Conservation (phyloP, 1,139 yeast genomes). For the Suhomyces ambrosiae region DNA sequence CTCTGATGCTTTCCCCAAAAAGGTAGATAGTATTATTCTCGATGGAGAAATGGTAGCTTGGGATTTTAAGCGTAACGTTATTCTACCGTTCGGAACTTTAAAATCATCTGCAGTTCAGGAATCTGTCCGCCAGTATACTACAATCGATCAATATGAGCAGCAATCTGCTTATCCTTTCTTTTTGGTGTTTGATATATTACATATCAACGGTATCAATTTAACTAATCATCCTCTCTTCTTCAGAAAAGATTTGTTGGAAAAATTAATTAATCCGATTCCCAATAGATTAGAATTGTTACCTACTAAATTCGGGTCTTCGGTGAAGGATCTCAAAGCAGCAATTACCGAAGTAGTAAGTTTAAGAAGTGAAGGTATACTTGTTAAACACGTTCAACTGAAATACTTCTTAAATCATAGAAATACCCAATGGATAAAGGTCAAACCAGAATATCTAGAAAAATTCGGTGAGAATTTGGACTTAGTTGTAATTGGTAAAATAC, state of each 20-base stretch:
- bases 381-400: conserved; percentile 63
- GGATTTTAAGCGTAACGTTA: conserved; percentile 60
- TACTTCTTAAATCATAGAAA: conserved; percentile 65
- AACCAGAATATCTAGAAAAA: conserved; percentile 86
- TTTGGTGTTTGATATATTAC: conserved; percentile 71
- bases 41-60: conserved; percentile 96
- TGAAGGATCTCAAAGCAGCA: conserved; percentile 56
- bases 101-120: conserved; percentile 68
- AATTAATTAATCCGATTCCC: conserved; percentile 50
- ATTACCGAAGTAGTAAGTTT: conserved; percentile 60
- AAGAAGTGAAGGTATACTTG: conserved; percentile 80
- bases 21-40: conserved; percentile 55
- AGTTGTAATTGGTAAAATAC: conserved; percentile 73
- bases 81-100: conserved; percentile 80
- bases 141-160: conserved; percentile 39
- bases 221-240: conserved; percentile 55
- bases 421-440: conserved; percentile 78
- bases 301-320: conserved; percentile 43
- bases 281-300: conserved; percentile 60
- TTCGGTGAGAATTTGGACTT: conserved; percentile 87
- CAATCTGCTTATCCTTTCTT: conserved; percentile 60
- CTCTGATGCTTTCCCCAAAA: conserved; percentile 42
- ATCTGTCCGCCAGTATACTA: conserved; percentile 44
- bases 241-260: conserved; percentile 55
- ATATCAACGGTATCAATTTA: conserved; percentile 64